Evolutionary conservation across 106 monocot species (phyloP).

Genomic region (Acorus gramineus): DNA sequence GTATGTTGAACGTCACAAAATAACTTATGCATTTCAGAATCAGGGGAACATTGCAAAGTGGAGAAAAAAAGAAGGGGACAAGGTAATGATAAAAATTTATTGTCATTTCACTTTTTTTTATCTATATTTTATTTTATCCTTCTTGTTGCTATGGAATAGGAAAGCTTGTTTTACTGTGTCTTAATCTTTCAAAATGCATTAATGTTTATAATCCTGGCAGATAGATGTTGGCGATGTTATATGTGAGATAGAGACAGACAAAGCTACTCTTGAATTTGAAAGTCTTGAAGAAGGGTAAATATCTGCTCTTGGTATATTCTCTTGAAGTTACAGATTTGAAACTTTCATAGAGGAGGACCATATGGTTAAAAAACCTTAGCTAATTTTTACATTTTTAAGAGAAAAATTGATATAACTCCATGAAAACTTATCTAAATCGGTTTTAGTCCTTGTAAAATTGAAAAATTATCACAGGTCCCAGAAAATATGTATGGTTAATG

Average conservation of each 20-base stretch:
- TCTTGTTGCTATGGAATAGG: neutral
- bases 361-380: too few relatives aligned
- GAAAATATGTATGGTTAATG: too few relatives aligned
- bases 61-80: constrained; percentile 96
- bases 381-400: too few relatives aligned
- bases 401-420: too few relatives aligned
- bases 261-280: constrained; percentile 94
- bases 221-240: constrained; percentile 89
- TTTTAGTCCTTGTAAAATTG: too few relatives aligned
- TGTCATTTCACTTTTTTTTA: neutral
- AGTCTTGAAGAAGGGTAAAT: constrained; percentile 91
- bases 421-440: too few relatives aligned
- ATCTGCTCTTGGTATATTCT: neutral
- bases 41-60: constrained; percentile 97
- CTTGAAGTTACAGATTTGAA: too few relatives aligned
- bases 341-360: too few relatives aligned
- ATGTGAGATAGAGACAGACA: constrained; percentile 98
- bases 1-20: neutral
- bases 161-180: neutral
- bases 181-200: neutral
- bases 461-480: too few relatives aligned
- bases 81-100: constrained; percentile 32
- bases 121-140: neutral
- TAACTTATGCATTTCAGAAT: constrained; percentile 32
- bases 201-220: constrained; percentile 26